Evolutionary conservation across 2,329 filamentous ascomycete genomes (phyloP).

Genomic region (Zymoseptoria brevis): DNA sequence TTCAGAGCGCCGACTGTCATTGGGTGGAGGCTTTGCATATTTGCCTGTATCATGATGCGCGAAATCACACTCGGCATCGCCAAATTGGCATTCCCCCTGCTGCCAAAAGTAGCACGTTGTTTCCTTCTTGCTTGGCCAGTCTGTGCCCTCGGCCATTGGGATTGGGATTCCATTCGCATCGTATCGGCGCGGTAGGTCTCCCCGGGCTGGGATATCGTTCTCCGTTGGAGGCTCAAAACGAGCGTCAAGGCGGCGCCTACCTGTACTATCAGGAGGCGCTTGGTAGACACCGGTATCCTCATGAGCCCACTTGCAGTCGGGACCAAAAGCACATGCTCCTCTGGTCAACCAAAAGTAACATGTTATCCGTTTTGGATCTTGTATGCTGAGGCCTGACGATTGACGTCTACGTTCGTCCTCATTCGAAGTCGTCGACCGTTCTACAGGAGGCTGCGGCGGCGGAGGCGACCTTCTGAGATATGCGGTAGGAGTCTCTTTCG

Average conservation of each 20-base stretch:
- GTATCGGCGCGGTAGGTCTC: not conserved
- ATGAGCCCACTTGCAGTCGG: constrained; percentile 1
- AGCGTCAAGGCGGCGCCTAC: not conserved
- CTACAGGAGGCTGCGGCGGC: constrained; percentile 1
- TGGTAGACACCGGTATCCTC: not conserved
- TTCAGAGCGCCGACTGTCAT: not conserved
- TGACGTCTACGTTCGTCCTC: not conserved
- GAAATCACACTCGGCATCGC: not conserved
- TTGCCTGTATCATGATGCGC: constrained; percentile 4
- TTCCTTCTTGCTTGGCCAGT: not conserved
- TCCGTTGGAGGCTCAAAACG: not conserved
- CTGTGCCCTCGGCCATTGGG: not conserved
- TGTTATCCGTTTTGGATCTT: not conserved
- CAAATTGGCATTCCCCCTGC: constrained; percentile 2
- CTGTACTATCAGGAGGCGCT: not conserved
- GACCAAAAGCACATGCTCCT: constrained; percentile 3
- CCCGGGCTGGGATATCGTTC: not conserved
- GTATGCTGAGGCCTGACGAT: not conserved
- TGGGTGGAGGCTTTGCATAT: constrained; percentile 1
- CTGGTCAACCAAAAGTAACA: not conserved
- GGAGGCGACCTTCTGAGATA: constrained; percentile 7
- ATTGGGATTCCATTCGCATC: not conserved
- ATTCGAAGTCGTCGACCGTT: not conserved
- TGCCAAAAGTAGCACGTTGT: constrained; percentile 13
- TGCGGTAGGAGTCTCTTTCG: constrained; percentile 1